Evolutionary conservation across 1,284 basidiomycete genomes (phyloP).

Genomic region (Prillingera fragicola): DNA sequence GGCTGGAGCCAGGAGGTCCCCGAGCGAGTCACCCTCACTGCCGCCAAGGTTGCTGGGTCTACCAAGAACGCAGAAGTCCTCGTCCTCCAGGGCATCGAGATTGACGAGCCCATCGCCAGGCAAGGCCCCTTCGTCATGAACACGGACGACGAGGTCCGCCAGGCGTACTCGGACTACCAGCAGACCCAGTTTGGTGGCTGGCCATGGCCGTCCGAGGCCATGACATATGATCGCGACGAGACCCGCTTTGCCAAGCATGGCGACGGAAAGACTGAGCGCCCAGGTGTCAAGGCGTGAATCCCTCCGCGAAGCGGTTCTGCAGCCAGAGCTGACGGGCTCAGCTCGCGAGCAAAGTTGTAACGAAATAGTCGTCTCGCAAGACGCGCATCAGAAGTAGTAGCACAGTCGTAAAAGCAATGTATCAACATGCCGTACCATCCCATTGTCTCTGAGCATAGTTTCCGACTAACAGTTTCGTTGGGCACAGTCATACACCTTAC

Average conservation of each 20-base stretch:
- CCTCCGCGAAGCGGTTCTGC: too few species aligned
- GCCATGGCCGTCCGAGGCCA: constrained; percentile 6
- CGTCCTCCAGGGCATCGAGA: constrained; percentile 13
- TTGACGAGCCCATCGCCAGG: constrained; percentile 15
- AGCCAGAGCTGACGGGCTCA: too few species aligned
- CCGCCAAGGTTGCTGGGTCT: constrained; percentile 4
- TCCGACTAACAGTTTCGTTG: too few species aligned
- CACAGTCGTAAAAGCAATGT: too few species aligned
- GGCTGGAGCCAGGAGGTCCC: constrained; percentile 4
- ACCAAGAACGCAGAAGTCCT: constrained; percentile 6
- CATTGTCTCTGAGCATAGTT: too few species aligned
- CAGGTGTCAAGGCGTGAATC: not conserved
- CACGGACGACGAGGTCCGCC: constrained; percentile 13
- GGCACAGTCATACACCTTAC: too few species aligned
- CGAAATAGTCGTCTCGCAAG: too few species aligned
- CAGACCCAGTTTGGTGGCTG: constrained; percentile 12
- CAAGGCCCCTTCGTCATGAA: constrained; percentile 20
- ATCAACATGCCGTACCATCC: too few species aligned
- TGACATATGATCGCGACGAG: constrained; percentile 1
- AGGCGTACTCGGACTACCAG: constrained; percentile 12
- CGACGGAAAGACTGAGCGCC: constrained; percentile 7
- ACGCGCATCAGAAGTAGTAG: too few species aligned
- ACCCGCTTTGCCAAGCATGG: constrained; percentile 12
- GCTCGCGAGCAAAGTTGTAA: too few species aligned
- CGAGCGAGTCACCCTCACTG: constrained; percentile 9